Evolutionary conservation across 495 filamentous ascomycete genomes (phyloP).

Genomic region (Aspergillus baeticus): DNA sequence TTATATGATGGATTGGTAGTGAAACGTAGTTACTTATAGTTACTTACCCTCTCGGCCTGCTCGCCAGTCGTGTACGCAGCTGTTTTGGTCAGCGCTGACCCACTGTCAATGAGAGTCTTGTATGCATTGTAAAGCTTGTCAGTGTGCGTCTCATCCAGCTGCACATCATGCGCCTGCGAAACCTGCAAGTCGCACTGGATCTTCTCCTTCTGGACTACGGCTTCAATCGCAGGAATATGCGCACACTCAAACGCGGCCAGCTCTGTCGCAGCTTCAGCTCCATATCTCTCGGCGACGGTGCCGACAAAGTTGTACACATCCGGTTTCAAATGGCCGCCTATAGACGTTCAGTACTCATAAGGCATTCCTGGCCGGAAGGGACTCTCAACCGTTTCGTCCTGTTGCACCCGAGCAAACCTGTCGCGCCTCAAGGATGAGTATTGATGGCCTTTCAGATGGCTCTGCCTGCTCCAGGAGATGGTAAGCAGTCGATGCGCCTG

Average conservation of each 20-base stretch:
- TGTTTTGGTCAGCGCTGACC: background rate
- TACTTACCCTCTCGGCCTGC: slow-evolving; percentile 14
- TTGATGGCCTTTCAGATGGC: slow-evolving; percentile 13
- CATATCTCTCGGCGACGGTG: slow-evolving; percentile 17
- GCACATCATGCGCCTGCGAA: slow-evolving; percentile 29
- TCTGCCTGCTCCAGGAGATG: slow-evolving; percentile 49
- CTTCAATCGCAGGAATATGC: slow-evolving; percentile 28
- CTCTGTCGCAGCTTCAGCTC: slow-evolving; percentile 27
- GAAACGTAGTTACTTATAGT: background rate
- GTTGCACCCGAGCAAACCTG: slow-evolving; percentile 84
- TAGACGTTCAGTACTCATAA: background rate
- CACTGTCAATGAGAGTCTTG: slow-evolving; percentile 1
- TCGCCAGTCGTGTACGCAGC: background rate
- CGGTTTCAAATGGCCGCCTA: slow-evolving; percentile 38
- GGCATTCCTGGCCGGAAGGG: no score
- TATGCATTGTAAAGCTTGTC: slow-evolving; percentile 24
- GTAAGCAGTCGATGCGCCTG: slow-evolving; percentile 64
- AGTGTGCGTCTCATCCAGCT: slow-evolving; percentile 19
- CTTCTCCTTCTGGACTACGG: slow-evolving; percentile 28
- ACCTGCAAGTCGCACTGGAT: slow-evolving; percentile 36
- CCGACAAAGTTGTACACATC: slow-evolving; percentile 30
- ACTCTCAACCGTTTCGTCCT: slow-evolving; percentile 50
- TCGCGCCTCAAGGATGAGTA: slow-evolving; percentile 78
- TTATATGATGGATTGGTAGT: background rate
- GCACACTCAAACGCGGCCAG: slow-evolving; percentile 32